Percentiles rank a stretch among this genome's conserved stretches.
These are phyloP conservation scores for Citeromyces hawaiiensis DNA, from an alignment of 1,139 yeast genomes.

Conservation along the genomic window DNA sequence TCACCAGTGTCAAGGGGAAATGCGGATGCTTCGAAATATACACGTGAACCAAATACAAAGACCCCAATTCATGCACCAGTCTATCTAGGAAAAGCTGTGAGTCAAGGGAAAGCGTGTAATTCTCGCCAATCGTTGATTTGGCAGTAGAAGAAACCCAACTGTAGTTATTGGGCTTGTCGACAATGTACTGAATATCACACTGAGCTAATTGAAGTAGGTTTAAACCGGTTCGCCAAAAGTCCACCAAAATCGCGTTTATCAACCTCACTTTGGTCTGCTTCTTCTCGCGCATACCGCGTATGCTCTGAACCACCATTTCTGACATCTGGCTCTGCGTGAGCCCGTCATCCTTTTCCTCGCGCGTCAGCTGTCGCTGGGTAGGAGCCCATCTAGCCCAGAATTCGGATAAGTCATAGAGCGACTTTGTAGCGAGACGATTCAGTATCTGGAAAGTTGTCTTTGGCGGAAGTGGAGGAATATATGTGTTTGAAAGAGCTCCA, in stretches of 20 bases:
- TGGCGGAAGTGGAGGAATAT: constrained; percentile 14
- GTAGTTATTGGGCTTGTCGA: constrained; percentile 38
- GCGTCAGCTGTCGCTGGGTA: constrained; percentile 13
- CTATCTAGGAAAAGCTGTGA: constrained; percentile 33
- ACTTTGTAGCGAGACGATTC: constrained; percentile 12
- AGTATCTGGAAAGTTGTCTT: constrained; percentile 12
- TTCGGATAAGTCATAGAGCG: constrained; percentile 15
- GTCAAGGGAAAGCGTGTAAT: constrained; percentile 16
- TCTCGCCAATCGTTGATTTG: constrained; percentile 19
- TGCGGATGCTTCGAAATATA: constrained; percentile 58
- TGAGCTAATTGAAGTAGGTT: constrained; percentile 62
- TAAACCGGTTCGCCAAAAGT: constrained; percentile 51
- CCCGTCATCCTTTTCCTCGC: constrained; percentile 8
- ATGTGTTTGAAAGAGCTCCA: constrained; percentile 17
- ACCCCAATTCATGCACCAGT: constrained; percentile 32
- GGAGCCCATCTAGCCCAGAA: constrained; percentile 16
- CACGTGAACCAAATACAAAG: constrained; percentile 41
- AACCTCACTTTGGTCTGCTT: constrained; percentile 27
- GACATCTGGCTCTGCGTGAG: constrained; percentile 8
- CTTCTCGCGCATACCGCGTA: constrained; percentile 7
- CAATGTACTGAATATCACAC: constrained; percentile 50
- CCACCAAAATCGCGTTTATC: constrained; percentile 34
- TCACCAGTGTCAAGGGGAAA: constrained; percentile 42
- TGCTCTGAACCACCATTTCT: constrained; percentile 6
- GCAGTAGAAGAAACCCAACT: constrained; percentile 51